Percentiles rank a stretch among this genome's conserved stretches.
Conservation (phyloP, 2,329 filamentous ascomycete genomes). For the Bipolaris gigantea region DNA sequence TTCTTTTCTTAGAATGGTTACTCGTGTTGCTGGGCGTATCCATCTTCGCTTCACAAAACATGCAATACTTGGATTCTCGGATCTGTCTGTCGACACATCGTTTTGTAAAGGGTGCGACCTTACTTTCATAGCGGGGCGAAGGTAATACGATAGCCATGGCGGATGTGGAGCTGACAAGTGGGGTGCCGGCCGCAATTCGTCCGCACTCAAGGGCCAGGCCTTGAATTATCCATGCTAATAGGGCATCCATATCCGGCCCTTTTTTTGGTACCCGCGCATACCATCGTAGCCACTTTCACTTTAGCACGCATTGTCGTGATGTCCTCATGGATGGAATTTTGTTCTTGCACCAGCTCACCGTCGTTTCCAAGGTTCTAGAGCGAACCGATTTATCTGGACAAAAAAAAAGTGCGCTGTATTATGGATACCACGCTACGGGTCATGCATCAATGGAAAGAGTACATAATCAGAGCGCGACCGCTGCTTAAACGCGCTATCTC, state of each 20-base stretch:
- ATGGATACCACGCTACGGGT: slow-evolving; percentile 4
- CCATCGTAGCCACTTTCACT: not conserved
- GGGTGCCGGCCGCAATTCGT: slow-evolving; percentile 36
- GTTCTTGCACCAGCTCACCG: not conserved
- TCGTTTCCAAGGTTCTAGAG: not conserved
- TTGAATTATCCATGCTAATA: slow-evolving; percentile 9
- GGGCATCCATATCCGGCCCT: slow-evolving; percentile 1
- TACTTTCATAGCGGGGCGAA: slow-evolving; percentile 41
- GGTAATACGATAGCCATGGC: slow-evolving; percentile 32
- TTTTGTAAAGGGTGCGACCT: slow-evolving; percentile 24
- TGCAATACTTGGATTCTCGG: not conserved
- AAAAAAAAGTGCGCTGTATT: not conserved
- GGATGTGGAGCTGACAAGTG: slow-evolving; percentile 22
- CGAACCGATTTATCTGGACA: not conserved
- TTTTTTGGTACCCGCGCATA: not conserved
- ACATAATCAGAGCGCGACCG: slow-evolving; percentile 4
- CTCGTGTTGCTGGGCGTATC: slow-evolving; percentile 22
- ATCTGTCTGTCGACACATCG: slow-evolving; percentile 18
- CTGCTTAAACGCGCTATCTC: slow-evolving; percentile 23
- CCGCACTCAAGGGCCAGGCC: slow-evolving; percentile 21
- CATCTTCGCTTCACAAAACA: slow-evolving; percentile 15
- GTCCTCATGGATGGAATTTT: not conserved
- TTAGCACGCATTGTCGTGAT: not conserved
- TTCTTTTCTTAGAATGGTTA: slow-evolving; percentile 28
- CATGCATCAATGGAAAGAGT: slow-evolving; percentile 5